Evolutionary conservation across 2,329 filamentous ascomycete species (phyloP).

Genomic region (Aspergillus ibericus): DNA sequence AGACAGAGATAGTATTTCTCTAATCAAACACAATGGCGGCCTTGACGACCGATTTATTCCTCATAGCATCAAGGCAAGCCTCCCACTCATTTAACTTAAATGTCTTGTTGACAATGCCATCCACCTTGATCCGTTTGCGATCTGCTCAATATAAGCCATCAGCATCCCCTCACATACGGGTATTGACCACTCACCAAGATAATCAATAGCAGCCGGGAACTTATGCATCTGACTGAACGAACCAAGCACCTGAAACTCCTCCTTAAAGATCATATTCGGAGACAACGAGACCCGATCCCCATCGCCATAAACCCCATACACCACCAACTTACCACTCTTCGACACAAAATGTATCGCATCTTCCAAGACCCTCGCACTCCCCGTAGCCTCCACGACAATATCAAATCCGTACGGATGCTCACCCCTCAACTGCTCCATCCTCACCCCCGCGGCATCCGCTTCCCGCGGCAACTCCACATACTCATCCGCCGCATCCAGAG

Average conservation of each 20-base stretch:
- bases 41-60: conserved; percentile 72
- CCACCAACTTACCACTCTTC: conserved; percentile 68
- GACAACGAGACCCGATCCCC: conserved; percentile 65
- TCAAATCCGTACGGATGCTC: conserved; percentile 73
- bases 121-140: conserved; percentile 41
- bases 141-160: background rate
- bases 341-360: conserved; percentile 70
- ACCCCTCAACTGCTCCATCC: conserved; percentile 62
- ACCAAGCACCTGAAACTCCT: conserved; percentile 71
- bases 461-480: conserved; percentile 49
- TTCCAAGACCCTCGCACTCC: conserved; percentile 67
- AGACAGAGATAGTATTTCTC: background rate
- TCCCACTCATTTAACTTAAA: conserved; percentile 71
- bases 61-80: conserved; percentile 68
- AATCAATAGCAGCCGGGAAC: conserved; percentile 62
- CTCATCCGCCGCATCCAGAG: conserved; percentile 48
- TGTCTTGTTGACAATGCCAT: conserved; percentile 70
- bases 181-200: conserved; percentile 39
- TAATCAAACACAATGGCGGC: conserved; percentile 70
- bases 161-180: background rate
- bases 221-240: conserved; percentile 73
- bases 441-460: conserved; percentile 51
- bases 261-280: conserved; percentile 67
- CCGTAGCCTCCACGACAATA: conserved; percentile 70
- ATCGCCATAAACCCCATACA: conserved; percentile 69